Evolutionary conservation across 2,329 filamentous ascomycete species (phyloP).

Genomic region (Xylariaceae sp.): DNA sequence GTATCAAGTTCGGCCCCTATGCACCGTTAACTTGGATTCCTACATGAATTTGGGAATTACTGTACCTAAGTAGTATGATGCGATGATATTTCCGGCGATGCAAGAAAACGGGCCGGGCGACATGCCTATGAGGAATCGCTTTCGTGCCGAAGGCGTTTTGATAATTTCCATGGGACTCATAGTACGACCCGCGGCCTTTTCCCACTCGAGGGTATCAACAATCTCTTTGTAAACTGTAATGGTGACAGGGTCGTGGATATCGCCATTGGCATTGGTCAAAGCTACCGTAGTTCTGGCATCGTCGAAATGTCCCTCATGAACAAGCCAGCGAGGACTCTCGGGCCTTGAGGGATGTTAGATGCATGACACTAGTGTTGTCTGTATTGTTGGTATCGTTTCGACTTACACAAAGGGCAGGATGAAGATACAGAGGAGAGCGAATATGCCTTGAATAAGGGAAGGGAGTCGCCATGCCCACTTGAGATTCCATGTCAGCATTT

Average conservation of each 20-base stretch:
- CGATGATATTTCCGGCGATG: conserved; percentile 38
- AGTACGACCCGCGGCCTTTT: conserved; percentile 38
- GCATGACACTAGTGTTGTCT: neutral
- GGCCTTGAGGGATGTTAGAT: conserved; percentile 30
- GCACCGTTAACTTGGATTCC: neutral
- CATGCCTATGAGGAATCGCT: conserved; percentile 37
- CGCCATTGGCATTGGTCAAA: conserved; percentile 39
- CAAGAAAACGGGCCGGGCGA: conserved; percentile 34
- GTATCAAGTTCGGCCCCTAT: conserved; percentile 34
- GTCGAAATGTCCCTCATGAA: conserved; percentile 36
- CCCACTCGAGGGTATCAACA: conserved; percentile 40
- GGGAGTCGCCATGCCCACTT: conserved; percentile 43
- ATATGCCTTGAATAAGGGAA: conserved; percentile 39
- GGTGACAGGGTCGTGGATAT: conserved; percentile 35
- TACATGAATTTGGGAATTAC: neutral
- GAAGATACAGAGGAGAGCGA: conserved; percentile 36
- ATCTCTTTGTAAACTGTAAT: conserved; percentile 41
- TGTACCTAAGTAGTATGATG: conserved; percentile 34
- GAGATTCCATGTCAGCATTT: neutral
- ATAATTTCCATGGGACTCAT: conserved; percentile 38
- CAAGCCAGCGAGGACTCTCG: conserved; percentile 43
- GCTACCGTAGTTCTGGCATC: conserved; percentile 38
- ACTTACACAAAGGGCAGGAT: conserved; percentile 39
- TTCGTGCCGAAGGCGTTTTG: conserved; percentile 34
- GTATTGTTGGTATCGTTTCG: too few relatives aligned